These are phyloP conservation scores for Camellia oleifera DNA, from an alignment of 179 eudicot genomes.

Conservation along the genomic window DNA sequence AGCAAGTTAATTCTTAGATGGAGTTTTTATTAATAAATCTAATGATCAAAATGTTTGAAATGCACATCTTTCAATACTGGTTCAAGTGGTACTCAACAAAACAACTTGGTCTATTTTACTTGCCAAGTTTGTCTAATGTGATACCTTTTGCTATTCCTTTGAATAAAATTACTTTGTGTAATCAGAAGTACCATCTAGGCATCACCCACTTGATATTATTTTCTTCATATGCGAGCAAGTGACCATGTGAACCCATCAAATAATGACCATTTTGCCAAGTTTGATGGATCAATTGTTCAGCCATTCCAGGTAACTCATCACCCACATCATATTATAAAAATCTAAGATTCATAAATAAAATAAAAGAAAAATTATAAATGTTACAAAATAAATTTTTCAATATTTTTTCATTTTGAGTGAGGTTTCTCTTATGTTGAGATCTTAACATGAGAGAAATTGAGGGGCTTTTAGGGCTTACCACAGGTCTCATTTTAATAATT, in stretches of 20 bases:
- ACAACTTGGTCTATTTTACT: conserved; percentile 5
- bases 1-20: neutral
- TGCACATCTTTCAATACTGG: neutral
- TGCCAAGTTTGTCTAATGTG: neutral
- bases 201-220: neutral
- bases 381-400: too few species aligned
- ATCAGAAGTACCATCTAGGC: neutral
- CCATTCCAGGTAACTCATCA: neutral
- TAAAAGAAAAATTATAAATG: too few species aligned
- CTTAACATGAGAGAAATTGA: too few species aligned
- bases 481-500: too few species aligned
- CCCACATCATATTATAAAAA: neutral
- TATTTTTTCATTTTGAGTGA: too few species aligned
- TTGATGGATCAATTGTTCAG: neutral
- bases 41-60: conserved; percentile 4
- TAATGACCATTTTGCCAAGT: neutral
- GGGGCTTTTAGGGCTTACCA: too few species aligned
- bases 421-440: too few species aligned
- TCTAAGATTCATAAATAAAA: too few species aligned
- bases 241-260: neutral
- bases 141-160: neutral
- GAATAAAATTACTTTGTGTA: neutral
- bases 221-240: neutral
- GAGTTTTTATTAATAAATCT: neutral
- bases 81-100: neutral